These are phyloP conservation scores for Naganishia vaughanmartiniae DNA, from an alignment of 768 basidiomycete genomes.

Conservation along the genomic window DNA sequence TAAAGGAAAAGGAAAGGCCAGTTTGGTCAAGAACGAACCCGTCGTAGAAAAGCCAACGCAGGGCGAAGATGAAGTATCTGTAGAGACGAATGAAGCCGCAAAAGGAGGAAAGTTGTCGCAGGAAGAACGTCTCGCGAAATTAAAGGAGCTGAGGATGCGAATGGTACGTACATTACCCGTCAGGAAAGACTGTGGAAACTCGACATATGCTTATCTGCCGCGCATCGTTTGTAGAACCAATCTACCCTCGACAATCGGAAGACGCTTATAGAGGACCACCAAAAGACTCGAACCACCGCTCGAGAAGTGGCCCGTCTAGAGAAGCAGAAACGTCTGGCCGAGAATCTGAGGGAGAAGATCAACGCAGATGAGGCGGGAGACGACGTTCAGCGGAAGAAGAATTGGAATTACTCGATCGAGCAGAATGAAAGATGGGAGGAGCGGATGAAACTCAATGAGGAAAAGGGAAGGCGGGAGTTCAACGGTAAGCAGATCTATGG, in stretches of 20 bases:
- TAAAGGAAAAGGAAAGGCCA: slow-evolving; percentile 33
- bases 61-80: slow-evolving; percentile 28
- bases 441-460: slow-evolving; percentile 73
- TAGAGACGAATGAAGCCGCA: slow-evolving; percentile 30
- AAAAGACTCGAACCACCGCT: slow-evolving; percentile 70
- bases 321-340: slow-evolving; percentile 83
- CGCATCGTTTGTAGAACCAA: slow-evolving; percentile 58
- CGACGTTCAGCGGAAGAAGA: slow-evolving; percentile 83
- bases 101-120: slow-evolving; percentile 42
- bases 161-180: slow-evolving; percentile 62
- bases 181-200: not conserved
- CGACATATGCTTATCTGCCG: not conserved
- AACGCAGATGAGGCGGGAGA: slow-evolving; percentile 90
- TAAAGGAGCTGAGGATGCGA: slow-evolving; percentile 70
- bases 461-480: slow-evolving; percentile 84
- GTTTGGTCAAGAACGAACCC: slow-evolving; percentile 5
- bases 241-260: slow-evolving; percentile 79
- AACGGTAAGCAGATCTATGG: slow-evolving; percentile 63
- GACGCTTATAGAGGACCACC: slow-evolving; percentile 79
- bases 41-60: slow-evolving; percentile 26
- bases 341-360: slow-evolving; percentile 74
- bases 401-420: slow-evolving; percentile 93
- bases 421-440: slow-evolving; percentile 97
- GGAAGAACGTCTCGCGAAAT: slow-evolving; percentile 73
- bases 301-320: slow-evolving; percentile 81